A percentile compares a stretch with the other conserved stretches of the same genome.
Evolutionary conservation across 129 eudicot species (phyloP).

Genomic region (Pittosporum tobira): DNA sequence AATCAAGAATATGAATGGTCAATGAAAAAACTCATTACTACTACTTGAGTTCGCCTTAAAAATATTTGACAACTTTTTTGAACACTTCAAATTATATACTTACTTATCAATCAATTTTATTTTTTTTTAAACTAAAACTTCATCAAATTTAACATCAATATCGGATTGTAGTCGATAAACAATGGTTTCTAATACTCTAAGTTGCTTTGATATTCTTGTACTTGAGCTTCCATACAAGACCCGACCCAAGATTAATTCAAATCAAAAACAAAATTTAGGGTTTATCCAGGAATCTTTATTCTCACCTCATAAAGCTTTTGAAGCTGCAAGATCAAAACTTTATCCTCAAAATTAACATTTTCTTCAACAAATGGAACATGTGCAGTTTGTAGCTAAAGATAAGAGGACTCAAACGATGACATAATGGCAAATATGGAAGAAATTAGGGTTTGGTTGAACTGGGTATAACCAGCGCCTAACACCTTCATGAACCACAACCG

Average conservation of each 20-base stretch:
- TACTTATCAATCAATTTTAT: slow-evolving; percentile 42
- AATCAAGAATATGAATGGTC: slow-evolving; percentile 70
- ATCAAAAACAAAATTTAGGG: slow-evolving; percentile 30
- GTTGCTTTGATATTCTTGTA: slow-evolving; percentile 90
- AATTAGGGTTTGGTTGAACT: slow-evolving; percentile 42
- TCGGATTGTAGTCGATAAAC: slow-evolving; percentile 67
- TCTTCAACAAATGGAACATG: slow-evolving; percentile 74
- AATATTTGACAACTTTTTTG: slow-evolving; percentile 28
- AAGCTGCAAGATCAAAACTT: slow-evolving; percentile 53
- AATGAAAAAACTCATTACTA: slow-evolving; percentile 48
- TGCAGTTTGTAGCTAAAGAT: slow-evolving; percentile 73
- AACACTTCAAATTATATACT: slow-evolving; percentile 33
- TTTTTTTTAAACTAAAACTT: slow-evolving; percentile 42
- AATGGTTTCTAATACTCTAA: slow-evolving; percentile 63
- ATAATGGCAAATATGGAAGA: slow-evolving; percentile 64
- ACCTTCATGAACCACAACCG: too few relatives aligned
- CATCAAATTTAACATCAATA: slow-evolving; percentile 67
- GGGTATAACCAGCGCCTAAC: too few relatives aligned
- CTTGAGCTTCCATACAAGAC: slow-evolving; percentile 82
- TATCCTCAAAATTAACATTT: slow-evolving; percentile 50
- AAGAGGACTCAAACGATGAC: slow-evolving; percentile 88
- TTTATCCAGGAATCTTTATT: slow-evolving; percentile 40
- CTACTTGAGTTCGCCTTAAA: slow-evolving; percentile 18
- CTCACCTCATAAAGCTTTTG: slow-evolving; percentile 64
- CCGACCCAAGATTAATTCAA: slow-evolving; percentile 30